These are phyloP conservation scores for Metrosideros polymorpha DNA, from an alignment of 441 rosid genomes.

Conservation along the genomic window DNA sequence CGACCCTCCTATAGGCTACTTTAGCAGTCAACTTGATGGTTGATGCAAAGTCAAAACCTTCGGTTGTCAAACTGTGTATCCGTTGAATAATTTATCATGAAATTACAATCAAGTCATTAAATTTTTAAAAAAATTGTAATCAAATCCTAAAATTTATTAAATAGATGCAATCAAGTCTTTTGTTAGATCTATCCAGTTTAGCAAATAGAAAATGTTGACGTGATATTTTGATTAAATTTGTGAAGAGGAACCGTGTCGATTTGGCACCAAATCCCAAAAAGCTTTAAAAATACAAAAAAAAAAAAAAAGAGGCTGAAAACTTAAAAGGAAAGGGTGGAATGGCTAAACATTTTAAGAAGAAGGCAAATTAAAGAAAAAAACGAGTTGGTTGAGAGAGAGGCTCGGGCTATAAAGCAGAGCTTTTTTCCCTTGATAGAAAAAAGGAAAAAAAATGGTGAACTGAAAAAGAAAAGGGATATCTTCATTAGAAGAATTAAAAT, in stretches of 20 bases:
- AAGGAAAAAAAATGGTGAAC: too few relatives aligned
- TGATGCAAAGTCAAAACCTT: neutral
- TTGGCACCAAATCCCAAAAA: neutral
- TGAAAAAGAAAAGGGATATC: too few relatives aligned
- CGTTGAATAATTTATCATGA: neutral
- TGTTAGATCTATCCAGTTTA: neutral
- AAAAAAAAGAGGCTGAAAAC: neutral
- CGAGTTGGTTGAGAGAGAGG: neutral
- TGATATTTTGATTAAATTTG: neutral
- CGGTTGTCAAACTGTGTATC: neutral
- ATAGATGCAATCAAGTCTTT: fast-evolving
- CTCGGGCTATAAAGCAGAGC: neutral
- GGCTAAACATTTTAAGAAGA: neutral
- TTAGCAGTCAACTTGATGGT: neutral
- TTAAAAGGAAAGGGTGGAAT: neutral
- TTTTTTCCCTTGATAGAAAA: too few relatives aligned
- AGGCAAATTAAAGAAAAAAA: neutral
- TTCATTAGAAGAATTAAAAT: too few relatives aligned
- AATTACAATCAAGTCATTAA: neutral
- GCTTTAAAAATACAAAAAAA: too few relatives aligned
- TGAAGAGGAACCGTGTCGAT: neutral
- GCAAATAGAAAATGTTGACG: neutral
- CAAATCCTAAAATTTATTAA: neutral
- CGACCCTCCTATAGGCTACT: neutral
- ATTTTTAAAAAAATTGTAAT: neutral